phyloP scores from a whole-genome alignment of 441 rosid genomes.

The Gossypium schwendimanii region DNA sequence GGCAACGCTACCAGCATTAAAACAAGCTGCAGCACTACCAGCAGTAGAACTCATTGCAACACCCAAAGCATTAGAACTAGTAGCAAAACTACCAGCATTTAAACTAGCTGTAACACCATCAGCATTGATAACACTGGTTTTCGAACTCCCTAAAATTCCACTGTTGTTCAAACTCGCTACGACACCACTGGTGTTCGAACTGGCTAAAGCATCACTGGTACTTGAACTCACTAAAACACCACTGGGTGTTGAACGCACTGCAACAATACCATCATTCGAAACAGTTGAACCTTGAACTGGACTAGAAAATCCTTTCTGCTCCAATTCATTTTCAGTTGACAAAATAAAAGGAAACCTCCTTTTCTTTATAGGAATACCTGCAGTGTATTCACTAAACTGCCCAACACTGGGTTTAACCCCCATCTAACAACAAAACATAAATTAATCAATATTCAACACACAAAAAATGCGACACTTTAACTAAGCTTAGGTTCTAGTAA shows the following conservation, averaged over 20 bases:
- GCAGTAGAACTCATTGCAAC: background rate
- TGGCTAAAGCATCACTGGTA: background rate
- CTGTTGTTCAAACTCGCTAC: background rate
- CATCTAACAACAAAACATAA: conserved; percentile 42
- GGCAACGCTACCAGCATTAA: background rate
- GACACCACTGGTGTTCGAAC: background rate
- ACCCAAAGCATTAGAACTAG: conserved; percentile 1
- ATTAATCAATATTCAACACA: conserved; percentile 20
- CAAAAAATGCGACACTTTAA: conserved; percentile 6
- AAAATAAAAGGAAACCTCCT: conserved; percentile 48
- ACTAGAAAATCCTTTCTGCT: conserved; percentile 16
- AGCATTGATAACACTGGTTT: background rate
- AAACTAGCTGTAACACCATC: background rate
- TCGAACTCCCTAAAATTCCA: background rate
- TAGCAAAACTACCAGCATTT: background rate
- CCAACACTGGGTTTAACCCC: conserved; percentile 37
- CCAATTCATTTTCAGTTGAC: conserved; percentile 21
- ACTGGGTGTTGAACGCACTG: conserved; percentile 3
- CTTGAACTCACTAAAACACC: background rate
- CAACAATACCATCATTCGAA: conserved; percentile 22
- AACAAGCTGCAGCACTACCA: background rate
- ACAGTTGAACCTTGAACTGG: conserved; percentile 22
- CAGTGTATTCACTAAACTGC: conserved; percentile 48
- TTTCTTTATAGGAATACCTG: conserved; percentile 87
- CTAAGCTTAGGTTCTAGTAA: conserved; percentile 12